Evolutionary conservation across 2,329 filamentous ascomycete genomes (phyloP).

Genomic region (Pyricularia sp.): DNA sequence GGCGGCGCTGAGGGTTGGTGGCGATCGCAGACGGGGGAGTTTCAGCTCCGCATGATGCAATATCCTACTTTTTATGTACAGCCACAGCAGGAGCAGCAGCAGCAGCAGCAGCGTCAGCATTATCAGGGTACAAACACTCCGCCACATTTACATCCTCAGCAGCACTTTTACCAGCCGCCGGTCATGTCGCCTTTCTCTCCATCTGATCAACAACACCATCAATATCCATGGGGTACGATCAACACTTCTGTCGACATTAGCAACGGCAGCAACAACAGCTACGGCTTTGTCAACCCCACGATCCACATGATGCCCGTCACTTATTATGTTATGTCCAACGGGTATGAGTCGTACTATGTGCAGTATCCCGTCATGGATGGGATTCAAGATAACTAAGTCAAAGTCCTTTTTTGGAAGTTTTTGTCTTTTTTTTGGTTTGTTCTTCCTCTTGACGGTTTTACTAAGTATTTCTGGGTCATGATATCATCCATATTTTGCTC

Average conservation of each 20-base stretch:
- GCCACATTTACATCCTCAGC: not conserved
- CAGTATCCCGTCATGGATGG: not conserved
- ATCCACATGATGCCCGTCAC: not conserved
- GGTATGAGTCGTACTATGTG: not conserved
- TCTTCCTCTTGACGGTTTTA: not conserved
- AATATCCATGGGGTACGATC: not conserved
- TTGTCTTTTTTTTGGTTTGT: not conserved
- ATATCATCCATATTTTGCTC: not conserved
- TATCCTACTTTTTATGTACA: not conserved
- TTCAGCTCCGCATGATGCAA: not conserved
- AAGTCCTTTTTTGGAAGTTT: not conserved
- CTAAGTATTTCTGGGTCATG: not conserved
- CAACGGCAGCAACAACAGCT: not conserved
- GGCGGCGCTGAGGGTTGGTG: constrained; percentile 1
- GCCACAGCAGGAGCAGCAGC: not conserved
- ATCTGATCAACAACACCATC: not conserved
- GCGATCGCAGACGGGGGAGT: not conserved
- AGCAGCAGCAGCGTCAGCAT: not conserved
- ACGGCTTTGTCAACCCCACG: not conserved
- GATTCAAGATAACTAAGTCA: not conserved
- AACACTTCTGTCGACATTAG: not conserved
- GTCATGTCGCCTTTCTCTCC: not conserved
- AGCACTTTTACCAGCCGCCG: not conserved
- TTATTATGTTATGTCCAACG: not conserved
- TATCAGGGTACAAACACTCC: not conserved